phyloP scores from a whole-genome alignment of 768 basidiomycete species.

The Tricholoma bakamatsutake region DNA sequence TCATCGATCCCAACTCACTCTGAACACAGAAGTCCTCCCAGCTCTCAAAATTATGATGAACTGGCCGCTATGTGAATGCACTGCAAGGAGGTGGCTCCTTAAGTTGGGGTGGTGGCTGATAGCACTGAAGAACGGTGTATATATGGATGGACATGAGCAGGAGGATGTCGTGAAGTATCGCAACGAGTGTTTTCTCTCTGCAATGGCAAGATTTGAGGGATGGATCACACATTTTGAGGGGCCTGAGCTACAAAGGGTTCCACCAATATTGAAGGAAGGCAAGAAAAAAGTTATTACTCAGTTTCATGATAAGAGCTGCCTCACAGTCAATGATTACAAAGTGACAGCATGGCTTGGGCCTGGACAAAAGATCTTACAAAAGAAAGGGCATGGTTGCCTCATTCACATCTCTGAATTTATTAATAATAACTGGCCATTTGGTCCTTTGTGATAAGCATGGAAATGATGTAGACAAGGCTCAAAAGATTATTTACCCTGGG shows the following conservation, averaged over 20 bases:
- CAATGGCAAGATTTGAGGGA: too few species aligned
- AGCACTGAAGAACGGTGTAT: too few species aligned
- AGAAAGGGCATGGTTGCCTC: slow-evolving; percentile 25
- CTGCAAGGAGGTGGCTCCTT: too few species aligned
- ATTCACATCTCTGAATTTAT: slow-evolving; percentile 34
- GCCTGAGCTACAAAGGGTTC: neutral
- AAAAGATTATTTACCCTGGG: too few species aligned
- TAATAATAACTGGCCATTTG: slow-evolving; percentile 18
- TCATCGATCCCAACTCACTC: too few species aligned
- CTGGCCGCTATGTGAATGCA: slow-evolving; percentile 12
- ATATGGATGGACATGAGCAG: too few species aligned
- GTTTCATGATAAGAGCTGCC: too few species aligned
- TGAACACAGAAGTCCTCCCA: slow-evolving; percentile 26
- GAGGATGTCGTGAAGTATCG: too few species aligned
- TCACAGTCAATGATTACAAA: too few species aligned
- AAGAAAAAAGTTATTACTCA: neutral
- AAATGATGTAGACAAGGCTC: slow-evolving; percentile 21
- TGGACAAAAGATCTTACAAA: neutral
- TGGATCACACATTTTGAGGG: neutral
- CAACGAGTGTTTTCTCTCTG: too few species aligned
- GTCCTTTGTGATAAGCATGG: slow-evolving; percentile 14
- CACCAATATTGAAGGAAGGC: neutral
- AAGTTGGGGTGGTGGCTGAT: too few species aligned
- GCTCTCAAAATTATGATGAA: slow-evolving; percentile 21
- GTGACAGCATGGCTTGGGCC: too few species aligned